These are phyloP conservation scores for Paragyromitra xinjiangensis DNA, from an alignment of 495 filamentous ascomycete species.

Conservation along the genomic window DNA sequence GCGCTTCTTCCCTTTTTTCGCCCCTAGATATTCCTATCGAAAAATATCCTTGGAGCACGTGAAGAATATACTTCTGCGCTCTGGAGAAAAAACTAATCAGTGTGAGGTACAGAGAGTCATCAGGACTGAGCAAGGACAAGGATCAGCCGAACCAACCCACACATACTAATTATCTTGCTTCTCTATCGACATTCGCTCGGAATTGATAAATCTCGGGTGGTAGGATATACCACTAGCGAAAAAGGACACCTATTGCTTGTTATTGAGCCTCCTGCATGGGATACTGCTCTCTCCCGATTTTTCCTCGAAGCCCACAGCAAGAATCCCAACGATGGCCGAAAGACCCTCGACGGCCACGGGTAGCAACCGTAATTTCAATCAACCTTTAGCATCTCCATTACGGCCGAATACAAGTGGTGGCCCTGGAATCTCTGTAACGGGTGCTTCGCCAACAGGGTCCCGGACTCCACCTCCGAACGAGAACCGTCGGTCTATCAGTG, in stretches of 20 bases:
- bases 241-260: slow-evolving; percentile 27
- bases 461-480: slow-evolving; percentile 56
- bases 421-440: slow-evolving; percentile 52
- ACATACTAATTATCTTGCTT: slow-evolving; percentile 22
- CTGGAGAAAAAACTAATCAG: slow-evolving; percentile 5
- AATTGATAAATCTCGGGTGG: slow-evolving; percentile 15
- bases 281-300: slow-evolving; percentile 44
- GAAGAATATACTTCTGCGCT: slow-evolving; percentile 13
- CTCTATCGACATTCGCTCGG: slow-evolving; percentile 1
- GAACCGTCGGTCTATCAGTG: slow-evolving; percentile 53
- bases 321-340: slow-evolving; percentile 53
- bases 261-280: slow-evolving; percentile 42
- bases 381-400: slow-evolving; percentile 43
- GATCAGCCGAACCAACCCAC: slow-evolving; percentile 40
- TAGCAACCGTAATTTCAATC: slow-evolving; percentile 53
- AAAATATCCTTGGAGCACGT: slow-evolving; percentile 12
- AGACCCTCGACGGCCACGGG: slow-evolving; percentile 56
- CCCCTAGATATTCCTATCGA: not conserved
- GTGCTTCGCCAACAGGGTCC: slow-evolving; percentile 52
- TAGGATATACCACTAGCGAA: slow-evolving; percentile 20
- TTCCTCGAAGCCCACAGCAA: slow-evolving; percentile 34
- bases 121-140: slow-evolving; percentile 16
- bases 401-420: slow-evolving; percentile 54
- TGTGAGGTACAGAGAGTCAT: slow-evolving; percentile 29
- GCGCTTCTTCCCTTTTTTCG: slow-evolving; percentile 1